Evolutionary conservation across 495 filamentous ascomycete species (phyloP), one percentile per base, ranked within the genome.

Genomic region (Diplogelasinospora grovesii): DNA sequence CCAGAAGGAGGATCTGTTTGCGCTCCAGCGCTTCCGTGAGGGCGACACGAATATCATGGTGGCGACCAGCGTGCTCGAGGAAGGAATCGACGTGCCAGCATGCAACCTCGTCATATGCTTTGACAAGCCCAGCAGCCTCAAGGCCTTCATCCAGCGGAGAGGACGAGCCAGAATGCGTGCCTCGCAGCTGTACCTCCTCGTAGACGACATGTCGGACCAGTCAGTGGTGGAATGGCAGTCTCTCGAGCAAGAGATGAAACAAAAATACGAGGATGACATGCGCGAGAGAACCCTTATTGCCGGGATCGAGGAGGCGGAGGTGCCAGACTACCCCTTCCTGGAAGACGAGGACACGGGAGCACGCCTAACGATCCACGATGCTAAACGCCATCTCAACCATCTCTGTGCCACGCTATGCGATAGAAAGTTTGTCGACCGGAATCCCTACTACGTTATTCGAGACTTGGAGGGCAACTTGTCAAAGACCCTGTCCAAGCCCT

Each of bases 51-150:
- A 95, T 49, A 66, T 98, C 1, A 69, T 98, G 8, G 63, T 98
- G 5, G 76, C 86, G 0, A 96, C 90, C 0, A 84, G 77, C 50
- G 89, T 89, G 1, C 65, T 94, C 0, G 90, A 97, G 60, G 92
- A 98, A 61, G 92, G 90, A 0, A 85, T 98, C 26, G 90, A 96
- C 57, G 73, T 96, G 2, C 81, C 82, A 7, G 79, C 81, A 5
- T 96, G 90, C 57, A 85, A 90, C 50, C 53, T 87, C 22, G 87
- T 96, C 9, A 69, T 95, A n/a, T 92, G 87, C 53, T 94, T 85
- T 52, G 78, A 94, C 44, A 63, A 71, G 26, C 87, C 86, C 3
- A 57, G 66, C 5, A 90, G 83, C 39, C 61, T 94, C 21, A 90
- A 89, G 51, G 84, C 86, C 0, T 95, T 90, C 57, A 78, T 98